These are phyloP conservation scores for Citrullus mucosospermus DNA, from an alignment of 306 rosid genomes.

Conservation along the genomic window DNA sequence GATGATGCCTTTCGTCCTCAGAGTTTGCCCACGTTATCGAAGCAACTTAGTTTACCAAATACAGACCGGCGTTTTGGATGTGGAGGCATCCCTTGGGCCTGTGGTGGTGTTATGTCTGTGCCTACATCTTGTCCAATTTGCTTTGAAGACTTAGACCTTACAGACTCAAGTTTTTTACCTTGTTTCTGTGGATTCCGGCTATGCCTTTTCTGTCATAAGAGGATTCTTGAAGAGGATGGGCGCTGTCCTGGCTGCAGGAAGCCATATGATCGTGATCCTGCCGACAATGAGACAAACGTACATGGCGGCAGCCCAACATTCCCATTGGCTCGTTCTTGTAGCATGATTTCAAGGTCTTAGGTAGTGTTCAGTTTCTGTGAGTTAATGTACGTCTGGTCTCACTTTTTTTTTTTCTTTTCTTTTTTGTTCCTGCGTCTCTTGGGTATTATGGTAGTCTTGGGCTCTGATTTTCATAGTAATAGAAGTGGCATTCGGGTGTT, in stretches of 20 bases:
- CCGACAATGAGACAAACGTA: conserved; percentile 49
- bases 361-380: conserved; percentile 24
- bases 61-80: conserved; percentile 28
- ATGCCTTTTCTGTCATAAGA: conserved; percentile 97
- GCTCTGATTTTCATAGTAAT: conserved; percentile 27
- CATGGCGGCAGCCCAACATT: conserved; percentile 50
- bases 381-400: conserved; percentile 29
- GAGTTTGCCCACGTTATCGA: conserved; percentile 75
- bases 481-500: conserved; percentile 42
- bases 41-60: conserved; percentile 69
- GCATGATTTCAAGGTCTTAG: conserved; percentile 73
- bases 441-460: conserved; percentile 34
- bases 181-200: conserved; percentile 88
- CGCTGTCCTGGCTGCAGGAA: conserved; percentile 98
- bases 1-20: conserved; percentile 88
- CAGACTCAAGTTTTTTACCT: conserved; percentile 79
- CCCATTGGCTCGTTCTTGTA: conserved; percentile 64
- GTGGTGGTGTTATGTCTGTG: conserved; percentile 13
- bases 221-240: conserved; percentile 81
- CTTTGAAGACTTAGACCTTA: conserved; percentile 80
- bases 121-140: conserved; percentile 86
- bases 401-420: neutral
- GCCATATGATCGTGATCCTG: conserved; percentile 50
- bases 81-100: conserved; percentile 50
- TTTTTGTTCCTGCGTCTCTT: conserved; percentile 18